Base-by-base conservation (phyloP, 495 filamentous ascomycete species). In the Achaetomiella virescens region DNA sequence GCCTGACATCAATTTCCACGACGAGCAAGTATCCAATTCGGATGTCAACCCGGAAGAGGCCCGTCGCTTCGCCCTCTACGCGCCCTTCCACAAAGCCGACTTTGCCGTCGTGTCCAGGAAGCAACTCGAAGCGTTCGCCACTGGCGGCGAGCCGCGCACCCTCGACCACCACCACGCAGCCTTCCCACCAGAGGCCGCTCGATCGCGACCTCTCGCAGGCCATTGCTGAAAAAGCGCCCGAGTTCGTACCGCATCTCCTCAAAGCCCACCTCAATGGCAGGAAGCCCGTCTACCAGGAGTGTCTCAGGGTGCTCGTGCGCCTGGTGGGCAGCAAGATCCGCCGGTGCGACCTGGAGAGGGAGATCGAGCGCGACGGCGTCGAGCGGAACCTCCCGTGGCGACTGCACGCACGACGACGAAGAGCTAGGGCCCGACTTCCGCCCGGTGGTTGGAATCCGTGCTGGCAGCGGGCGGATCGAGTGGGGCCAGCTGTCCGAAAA, bases 341-440 rank as follows among this genome's bases (percentile, higher is more conserved):
- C 24, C 15, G 31, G 12, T 29, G 31, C 1, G 64, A 52, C 27
- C 47, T 83, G 40, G 59, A 56, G 27, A 43, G 55, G n/a, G 66
- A 63, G 15, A 66, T 84, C 35, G 61, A 54, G 21, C 61, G 62
- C 17, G 81, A 84, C 61, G 75, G 75, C 11, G 54, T 38, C 17
- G 67, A 68, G 10, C 58, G 67, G 6, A 66, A 66, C 43, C 65
- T 81, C 20, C 56, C 69, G 1, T 81, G 78, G 78, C 59, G 61
- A 3, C 53, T 76, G 42, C 6, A 42, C 45, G 46, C 21, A 5
- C 11, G 20, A 1, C 10, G 9, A 24, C 48, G 27, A 9, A 9
- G 27, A 57, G 11, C 12, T 25, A 24, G 12, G n/a, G 6, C 1
- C 24, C 4, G 18, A 25, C 25, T 14, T 59, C 55, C 20, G 54